phyloP scores from a whole-genome alignment of 306 rosid species.

The Sesbania bispinosa region DNA sequence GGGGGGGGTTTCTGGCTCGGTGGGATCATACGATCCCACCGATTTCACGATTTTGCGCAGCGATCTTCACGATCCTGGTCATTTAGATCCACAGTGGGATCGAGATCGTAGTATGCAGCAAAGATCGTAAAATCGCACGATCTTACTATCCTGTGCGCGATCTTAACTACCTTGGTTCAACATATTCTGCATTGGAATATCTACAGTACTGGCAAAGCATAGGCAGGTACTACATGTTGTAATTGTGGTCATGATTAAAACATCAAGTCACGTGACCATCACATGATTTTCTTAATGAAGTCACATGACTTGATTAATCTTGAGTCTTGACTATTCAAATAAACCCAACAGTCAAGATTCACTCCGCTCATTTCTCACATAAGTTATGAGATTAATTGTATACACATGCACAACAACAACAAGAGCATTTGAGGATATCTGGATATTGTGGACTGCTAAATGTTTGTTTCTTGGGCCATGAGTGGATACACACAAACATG shows the following conservation, averaged over 20 bases:
- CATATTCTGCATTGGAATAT: not conserved
- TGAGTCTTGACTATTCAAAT: not conserved
- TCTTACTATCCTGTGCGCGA: too few relatives aligned
- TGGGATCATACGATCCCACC: too few relatives aligned
- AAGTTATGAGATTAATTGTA: not conserved
- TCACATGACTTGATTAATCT: not conserved
- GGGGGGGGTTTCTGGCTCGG: too few relatives aligned
- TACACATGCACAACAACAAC: not conserved
- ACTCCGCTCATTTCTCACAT: constrained; percentile 6
- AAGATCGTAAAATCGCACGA: too few relatives aligned
- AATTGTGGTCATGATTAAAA: not conserved
- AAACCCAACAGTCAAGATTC: not conserved
- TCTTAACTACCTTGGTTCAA: too few relatives aligned
- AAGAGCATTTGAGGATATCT: not conserved
- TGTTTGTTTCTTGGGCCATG: not conserved
- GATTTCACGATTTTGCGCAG: too few relatives aligned
- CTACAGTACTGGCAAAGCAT: not conserved
- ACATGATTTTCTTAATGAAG: not conserved
- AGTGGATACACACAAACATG: not conserved
- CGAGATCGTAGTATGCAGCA: too few relatives aligned
- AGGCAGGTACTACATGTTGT: not conserved
- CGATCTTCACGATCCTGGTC: too few relatives aligned
- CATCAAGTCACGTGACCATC: too few relatives aligned
- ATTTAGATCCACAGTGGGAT: too few relatives aligned
- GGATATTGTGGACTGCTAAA: not conserved